Percentiles rank a stretch among this genome's conserved stretches.
phyloP scores from a whole-genome alignment of 2,329 filamentous ascomycete species.

The Verticillium albo-atrum region DNA sequence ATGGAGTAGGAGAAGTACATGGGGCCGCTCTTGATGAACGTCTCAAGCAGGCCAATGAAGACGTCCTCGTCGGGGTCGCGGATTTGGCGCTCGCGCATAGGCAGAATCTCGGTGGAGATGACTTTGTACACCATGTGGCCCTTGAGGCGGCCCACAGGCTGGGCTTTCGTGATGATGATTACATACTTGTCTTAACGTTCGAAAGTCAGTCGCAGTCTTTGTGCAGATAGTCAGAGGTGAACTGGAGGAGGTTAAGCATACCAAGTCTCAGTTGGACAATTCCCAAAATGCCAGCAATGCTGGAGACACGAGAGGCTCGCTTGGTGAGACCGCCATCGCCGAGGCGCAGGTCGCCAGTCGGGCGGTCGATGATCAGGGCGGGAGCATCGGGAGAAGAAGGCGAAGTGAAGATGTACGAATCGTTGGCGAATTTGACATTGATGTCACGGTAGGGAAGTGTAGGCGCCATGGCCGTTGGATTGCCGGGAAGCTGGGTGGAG shows the following conservation, averaged over 20 bases:
- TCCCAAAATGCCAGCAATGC: constrained; percentile 90
- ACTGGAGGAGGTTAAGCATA: constrained; percentile 38
- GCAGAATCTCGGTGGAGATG: constrained; percentile 84
- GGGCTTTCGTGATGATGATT: constrained; percentile 90
- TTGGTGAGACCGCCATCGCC: constrained; percentile 76
- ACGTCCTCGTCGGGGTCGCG: constrained; percentile 92
- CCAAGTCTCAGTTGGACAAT: constrained; percentile 90
- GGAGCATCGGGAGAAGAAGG: constrained; percentile 88
- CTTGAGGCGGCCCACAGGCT: constrained; percentile 84
- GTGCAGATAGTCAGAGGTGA: background rate
- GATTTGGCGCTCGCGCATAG: constrained; percentile 85
- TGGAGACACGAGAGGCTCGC: constrained; percentile 70
- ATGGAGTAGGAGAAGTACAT: constrained; percentile 99
- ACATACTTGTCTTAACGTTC: constrained; percentile 78
- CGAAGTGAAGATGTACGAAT: constrained; percentile 94
- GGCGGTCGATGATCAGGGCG: constrained; percentile 83
- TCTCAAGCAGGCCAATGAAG: constrained; percentile 78
- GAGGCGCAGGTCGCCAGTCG: constrained; percentile 84
- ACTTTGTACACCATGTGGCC: constrained; percentile 97
- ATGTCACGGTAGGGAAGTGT: constrained; percentile 84
- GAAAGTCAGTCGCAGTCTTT: constrained; percentile 4
- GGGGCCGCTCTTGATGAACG: constrained; percentile 74
- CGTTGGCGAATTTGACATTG: constrained; percentile 88
- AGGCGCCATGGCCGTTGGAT: constrained; percentile 27
- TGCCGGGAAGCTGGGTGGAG: background rate